These are phyloP conservation scores for Perkinsus marinus DNA, from an alignment of 169 alveolate species.

Conservation along the genomic window DNA sequence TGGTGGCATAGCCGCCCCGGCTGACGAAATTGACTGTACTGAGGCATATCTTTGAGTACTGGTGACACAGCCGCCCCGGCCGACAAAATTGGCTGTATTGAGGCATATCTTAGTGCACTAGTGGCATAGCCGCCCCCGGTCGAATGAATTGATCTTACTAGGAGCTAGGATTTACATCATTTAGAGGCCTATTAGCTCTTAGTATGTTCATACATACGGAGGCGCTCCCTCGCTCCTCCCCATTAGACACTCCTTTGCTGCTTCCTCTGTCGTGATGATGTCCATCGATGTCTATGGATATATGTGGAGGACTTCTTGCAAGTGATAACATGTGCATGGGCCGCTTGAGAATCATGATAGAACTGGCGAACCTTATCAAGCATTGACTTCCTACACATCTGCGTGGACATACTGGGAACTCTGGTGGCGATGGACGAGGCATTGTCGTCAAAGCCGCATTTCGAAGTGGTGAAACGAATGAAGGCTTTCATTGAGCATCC, in stretches of 20 bases:
- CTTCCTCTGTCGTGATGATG: not conserved
- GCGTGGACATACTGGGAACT: not conserved
- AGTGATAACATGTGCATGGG: not conserved
- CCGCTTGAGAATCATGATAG: not conserved
- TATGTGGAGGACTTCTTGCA: not conserved
- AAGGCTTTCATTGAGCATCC: not conserved
- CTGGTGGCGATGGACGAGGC: not conserved
- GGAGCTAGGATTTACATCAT: too few relatives aligned
- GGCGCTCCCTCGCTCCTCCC: not conserved
- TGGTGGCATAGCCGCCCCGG: too few relatives aligned
- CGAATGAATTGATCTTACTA: too few relatives aligned
- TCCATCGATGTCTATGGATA: not conserved
- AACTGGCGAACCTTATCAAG: not conserved
- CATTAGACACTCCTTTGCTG: not conserved
- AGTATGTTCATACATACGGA: too few relatives aligned
- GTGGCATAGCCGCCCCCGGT: too few relatives aligned
- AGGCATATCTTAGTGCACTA: too few relatives aligned
- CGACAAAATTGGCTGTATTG: too few relatives aligned
- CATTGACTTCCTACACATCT: not conserved
- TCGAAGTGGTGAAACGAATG: not conserved
- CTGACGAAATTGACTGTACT: too few relatives aligned
- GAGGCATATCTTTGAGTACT: too few relatives aligned
- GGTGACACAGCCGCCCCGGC: too few relatives aligned
- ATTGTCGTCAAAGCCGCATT: not conserved
- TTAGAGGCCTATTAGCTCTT: too few relatives aligned